Base-by-base conservation (phyloP, 768 basidiomycete genomes). In the Tulasnella sp. region DNA sequence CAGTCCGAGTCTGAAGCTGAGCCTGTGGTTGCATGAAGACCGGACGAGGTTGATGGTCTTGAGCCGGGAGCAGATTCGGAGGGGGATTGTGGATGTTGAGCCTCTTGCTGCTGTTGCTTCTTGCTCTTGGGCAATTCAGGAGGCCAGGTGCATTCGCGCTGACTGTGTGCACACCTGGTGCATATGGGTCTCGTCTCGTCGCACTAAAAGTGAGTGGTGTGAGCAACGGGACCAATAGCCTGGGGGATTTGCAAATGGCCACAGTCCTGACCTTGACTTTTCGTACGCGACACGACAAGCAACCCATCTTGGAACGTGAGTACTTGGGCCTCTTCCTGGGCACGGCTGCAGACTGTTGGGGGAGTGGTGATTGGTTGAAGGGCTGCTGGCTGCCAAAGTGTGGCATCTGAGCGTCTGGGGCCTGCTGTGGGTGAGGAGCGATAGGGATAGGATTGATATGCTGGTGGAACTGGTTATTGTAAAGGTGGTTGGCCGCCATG, bases 291-390 rank as follows among this genome's bases (percentile, higher is more conserved):
- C 96, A 98, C 62, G 94, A 96, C 84, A 97, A 86, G 84, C 96
- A 98, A 34, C 96, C 96, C 0, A 95, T 96, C 87, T 97, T 96
- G 86, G 94, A 95, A 82, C 96, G 90, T 81, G 94, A 95, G 83
- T 97, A 97, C 88, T 98, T 98, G 74, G 94, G 94, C 46, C 94
- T 92, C 84, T 94, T 94, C 48, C 78, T 40, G 6, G 73, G 24
- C 42, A 74, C 31, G 31, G 1, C 36, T 9, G 42, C 40, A 46
- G 42, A 34, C 40, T 72, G 71, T 18, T 44, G 71, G 73, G 73
- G 62, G 27, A 40, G 71, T 36, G 36, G 78, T 36, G 78, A 34
- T 36, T 79, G 78, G 52, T 6, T 27, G 76, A 58, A 40, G 4
- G 24, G 27, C 34, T 46, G 48, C 76, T 58, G 76, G 76, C 21